Base-by-base conservation (phyloP, 2,329 filamentous ascomycete genomes). In the Ophiosphaerella korrae region DNA sequence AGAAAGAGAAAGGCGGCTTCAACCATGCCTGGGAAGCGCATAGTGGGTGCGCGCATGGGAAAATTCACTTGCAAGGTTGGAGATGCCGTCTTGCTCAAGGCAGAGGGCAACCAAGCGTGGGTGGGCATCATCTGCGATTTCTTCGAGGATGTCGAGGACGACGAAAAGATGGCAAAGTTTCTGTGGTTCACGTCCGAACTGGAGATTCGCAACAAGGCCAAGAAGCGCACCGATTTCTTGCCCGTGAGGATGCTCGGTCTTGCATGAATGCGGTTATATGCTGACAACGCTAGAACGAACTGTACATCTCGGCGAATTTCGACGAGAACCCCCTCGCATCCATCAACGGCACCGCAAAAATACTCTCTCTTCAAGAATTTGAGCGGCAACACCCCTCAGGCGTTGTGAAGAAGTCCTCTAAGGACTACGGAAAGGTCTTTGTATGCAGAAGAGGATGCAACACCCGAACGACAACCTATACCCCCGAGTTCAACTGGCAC, bases 101-200 rank as follows among this genome's bases (percentile, higher is more conserved):
- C 92, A 1, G 90, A 95, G 34, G 91, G 90, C 35, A 90, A 90
- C 58, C 91, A 95, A 65, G 89, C 92, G 9, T 99, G 94, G 92
- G 89, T 95, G 2, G 94, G 90, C 31, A 86, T 99, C 55, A 88
- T 97, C 45, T 88, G 88, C 64, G 87, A 90, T 37, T 96, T 99
- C 60, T 71, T 87, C 34, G 86, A 93, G 39, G 86, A 88, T 39
- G 56, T 57, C 38, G 63, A 62, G 16, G 66, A 73, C 11, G 87
- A 85, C 3, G 78, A 80, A 55, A 97, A 91, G 79, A 86, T 87
- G 23, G 93, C 89, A 48, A 89, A 88, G 56, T 94, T 99, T 68
- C 88, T 97, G 82, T 99, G 94, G 94, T 97, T 99, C 70, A 92
- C 90, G 0, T 91, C 90, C 0, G 89, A 96, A 64, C 89, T 88